Base-by-base conservation (phyloP, 768 basidiomycete species). In the Exsudoporus frostii region DNA sequence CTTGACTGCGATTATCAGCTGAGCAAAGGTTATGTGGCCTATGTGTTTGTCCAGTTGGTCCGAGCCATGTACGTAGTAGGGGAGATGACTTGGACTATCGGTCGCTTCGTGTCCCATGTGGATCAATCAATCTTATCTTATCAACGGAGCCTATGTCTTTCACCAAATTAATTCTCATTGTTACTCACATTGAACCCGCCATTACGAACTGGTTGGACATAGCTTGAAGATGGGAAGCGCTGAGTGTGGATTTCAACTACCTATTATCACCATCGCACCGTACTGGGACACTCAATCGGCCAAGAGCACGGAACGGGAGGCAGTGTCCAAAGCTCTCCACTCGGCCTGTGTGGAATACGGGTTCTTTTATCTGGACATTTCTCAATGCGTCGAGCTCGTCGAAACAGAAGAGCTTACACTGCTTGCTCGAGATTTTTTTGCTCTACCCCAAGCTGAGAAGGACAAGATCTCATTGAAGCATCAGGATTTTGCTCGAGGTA, bases 341-440 rank as follows among this genome's bases (percentile, higher is more conserved):
- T 65, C 71, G 0, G 90, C 91, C 8, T 91, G 90, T 61, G 63
- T 88, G 20, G 74, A 88, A 49, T 90, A 82, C 50, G 93, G 93
- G 0, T 96, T 96, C 78, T 94, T 96, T 74, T 96, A 95, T 69
- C 75, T 94, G 42, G 81, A 92, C 55, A 74, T 92, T 41, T 79
- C 82, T 3, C 71, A 76, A 4, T 88, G 76, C 58, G 69, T 86
- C 14, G 73, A 83, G 33, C 71, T 71, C 0, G 63, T 73, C 1
- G 86, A 92, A 60, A 78, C 85, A 10, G 82, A 85, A 39, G 82
- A 86, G 56, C 79, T 94, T 7, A 68, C 81, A 1, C 71, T 71
- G 8, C 74, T 92, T 2, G 92, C 84, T 2, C 75, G 82, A 24
- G 73, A 81, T 46, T 96, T 96, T 74, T 95, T 95, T 61, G 59